phyloP scores from a whole-genome alignment of 2,329 filamentous ascomycete genomes.

The Graphilbum fragrans region DNA sequence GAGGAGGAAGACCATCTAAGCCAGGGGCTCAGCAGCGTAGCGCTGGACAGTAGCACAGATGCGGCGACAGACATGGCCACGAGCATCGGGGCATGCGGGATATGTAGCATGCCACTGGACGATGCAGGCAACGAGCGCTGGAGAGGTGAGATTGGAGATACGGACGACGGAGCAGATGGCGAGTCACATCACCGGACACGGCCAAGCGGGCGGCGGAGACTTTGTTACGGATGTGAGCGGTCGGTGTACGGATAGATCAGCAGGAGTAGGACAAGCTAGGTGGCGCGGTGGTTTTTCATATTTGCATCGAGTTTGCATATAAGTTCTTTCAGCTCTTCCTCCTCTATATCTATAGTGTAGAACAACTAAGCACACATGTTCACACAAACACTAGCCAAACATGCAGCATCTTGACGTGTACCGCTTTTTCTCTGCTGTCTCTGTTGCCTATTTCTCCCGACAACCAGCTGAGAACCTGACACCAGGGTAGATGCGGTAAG shows the following conservation, averaged over 20 bases:
- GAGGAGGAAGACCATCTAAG: neutral
- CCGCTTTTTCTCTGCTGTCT: no score
- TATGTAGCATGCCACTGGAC: constrained; percentile 60
- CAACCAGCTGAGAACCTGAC: no score
- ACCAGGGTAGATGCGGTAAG: no score
- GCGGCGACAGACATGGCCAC: constrained; percentile 15
- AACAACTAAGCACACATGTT: no score
- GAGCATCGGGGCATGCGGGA: constrained; percentile 35
- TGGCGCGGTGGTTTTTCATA: no score
- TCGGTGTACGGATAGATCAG: constrained; percentile 41
- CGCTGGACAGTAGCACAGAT: neutral
- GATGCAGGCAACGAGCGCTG: constrained; percentile 50
- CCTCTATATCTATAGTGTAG: no score
- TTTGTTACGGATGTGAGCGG: constrained; percentile 67
- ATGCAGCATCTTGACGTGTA: no score
- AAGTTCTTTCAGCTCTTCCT: no score
- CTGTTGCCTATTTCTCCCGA: no score
- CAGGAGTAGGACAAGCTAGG: constrained; percentile 6
- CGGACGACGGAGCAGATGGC: constrained; percentile 13
- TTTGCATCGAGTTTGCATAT: no score
- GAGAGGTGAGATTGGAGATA: constrained; percentile 46
- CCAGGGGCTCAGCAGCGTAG: neutral
- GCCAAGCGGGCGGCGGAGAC: constrained; percentile 15
- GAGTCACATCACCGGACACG: no score
- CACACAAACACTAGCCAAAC: no score